Conservation (phyloP, 805 yeast genomes). For the Saccharomycopsis oosterbeekiorum region DNA sequence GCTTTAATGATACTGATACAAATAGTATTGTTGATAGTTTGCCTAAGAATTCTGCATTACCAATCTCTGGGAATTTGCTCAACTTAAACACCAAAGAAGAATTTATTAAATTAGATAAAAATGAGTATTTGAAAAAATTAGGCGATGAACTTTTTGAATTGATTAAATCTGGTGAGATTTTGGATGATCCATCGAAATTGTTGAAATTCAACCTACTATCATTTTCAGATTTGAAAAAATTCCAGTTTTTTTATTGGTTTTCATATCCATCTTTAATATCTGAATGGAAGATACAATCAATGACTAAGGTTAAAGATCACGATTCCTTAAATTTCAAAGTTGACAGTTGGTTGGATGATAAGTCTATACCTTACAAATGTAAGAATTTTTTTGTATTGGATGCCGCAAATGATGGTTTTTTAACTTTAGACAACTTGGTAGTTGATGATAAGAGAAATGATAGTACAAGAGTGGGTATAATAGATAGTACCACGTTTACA, state of each 20-base stretch:
- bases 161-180: slow-evolving; percentile 28
- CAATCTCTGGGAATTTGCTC: slow-evolving; percentile 33
- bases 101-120: slow-evolving; percentile 63
- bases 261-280: slow-evolving; percentile 60
- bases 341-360: slow-evolving; percentile 17
- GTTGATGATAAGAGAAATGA: slow-evolving; percentile 17
- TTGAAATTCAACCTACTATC: slow-evolving; percentile 44
- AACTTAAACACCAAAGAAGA: slow-evolving; percentile 83
- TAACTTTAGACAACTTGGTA: slow-evolving; percentile 19
- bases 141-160: slow-evolving; percentile 26
- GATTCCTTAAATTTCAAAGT: slow-evolving; percentile 10
- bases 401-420: slow-evolving; percentile 14
- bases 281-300: slow-evolving; percentile 33
- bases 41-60: slow-evolving; percentile 20
- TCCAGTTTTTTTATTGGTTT: slow-evolving; percentile 84
- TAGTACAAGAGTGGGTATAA: slow-evolving; percentile 26
- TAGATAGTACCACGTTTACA: slow-evolving; percentile 30
- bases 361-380: slow-evolving; percentile 16
- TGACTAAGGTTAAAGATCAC: not conserved
- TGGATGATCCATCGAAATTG: slow-evolving; percentile 33
- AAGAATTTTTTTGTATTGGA: slow-evolving; percentile 25
- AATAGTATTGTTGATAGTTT: slow-evolving; percentile 11
- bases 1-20: slow-evolving; percentile 24
- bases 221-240: slow-evolving; percentile 84
- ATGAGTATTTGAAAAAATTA: slow-evolving; percentile 36